Conservation (phyloP, 306 rosid species). For the Lablab purpureus region DNA sequence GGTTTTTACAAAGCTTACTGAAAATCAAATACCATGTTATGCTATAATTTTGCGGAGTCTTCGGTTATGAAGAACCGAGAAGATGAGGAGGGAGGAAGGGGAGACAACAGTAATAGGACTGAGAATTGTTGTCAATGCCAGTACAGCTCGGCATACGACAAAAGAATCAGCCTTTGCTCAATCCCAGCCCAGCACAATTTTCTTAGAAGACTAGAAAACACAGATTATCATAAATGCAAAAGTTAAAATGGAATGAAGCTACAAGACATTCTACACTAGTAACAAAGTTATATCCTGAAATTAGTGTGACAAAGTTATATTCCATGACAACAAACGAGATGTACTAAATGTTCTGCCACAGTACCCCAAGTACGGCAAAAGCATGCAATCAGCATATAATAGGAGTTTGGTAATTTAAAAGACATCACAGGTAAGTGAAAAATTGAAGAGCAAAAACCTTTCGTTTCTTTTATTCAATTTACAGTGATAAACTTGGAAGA, state of each 20-base stretch:
- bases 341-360: not conserved
- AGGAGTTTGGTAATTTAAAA: slow-evolving; percentile 11
- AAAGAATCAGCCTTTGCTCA: not conserved
- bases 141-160: not conserved
- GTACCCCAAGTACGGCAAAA: not conserved
- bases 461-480: slow-evolving; percentile 5
- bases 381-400: not conserved
- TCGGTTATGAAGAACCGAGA: too few relatives aligned
- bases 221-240: not conserved
- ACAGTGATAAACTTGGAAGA: slow-evolving; percentile 2
- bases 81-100: too few relatives aligned
- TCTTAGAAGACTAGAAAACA: not conserved
- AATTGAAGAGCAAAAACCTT: not conserved
- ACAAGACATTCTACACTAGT: not conserved
- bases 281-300: not conserved
- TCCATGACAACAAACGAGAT: not conserved
- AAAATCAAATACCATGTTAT: too few relatives aligned
- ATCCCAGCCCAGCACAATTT: slow-evolving; percentile 6
- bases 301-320: not conserved
- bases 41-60: too few relatives aligned
- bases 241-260: not conserved
- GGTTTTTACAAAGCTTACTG: too few relatives aligned
- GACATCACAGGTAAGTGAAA: not conserved
- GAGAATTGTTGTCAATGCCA: not conserved
- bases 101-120: not conserved